A percentile compares a stretch with the other conserved stretches of the same genome.
phyloP scores from a whole-genome alignment of 768 basidiomycete species.

The Lentinula sp. region DNA sequence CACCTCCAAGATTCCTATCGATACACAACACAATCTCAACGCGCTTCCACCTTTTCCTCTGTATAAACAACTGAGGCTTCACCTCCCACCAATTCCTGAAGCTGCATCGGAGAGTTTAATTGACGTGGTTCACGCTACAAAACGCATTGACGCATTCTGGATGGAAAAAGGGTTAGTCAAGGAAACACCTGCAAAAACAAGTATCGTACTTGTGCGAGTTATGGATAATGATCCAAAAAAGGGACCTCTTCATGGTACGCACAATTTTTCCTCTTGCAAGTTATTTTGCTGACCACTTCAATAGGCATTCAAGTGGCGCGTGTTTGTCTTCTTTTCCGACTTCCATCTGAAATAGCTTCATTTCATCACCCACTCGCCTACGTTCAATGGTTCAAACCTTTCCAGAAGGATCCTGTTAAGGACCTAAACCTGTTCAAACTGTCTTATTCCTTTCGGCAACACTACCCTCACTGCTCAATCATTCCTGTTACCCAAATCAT shows the following conservation, averaged over 20 bases:
- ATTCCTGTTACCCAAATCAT: constrained; percentile 17
- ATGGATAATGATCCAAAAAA: neutral
- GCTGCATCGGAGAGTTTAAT: neutral
- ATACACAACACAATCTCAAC: too few relatives aligned
- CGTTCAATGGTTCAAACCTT: constrained; percentile 21
- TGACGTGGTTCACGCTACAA: neutral
- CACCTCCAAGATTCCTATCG: too few relatives aligned
- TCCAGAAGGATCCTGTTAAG: constrained; percentile 6
- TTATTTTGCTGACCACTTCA: neutral
- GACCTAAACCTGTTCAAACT: constrained; percentile 15
- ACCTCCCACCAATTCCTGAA: neutral
- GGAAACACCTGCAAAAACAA: neutral
- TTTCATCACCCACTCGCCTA: constrained; percentile 16
- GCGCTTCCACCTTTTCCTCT: neutral
- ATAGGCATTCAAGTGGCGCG: constrained; percentile 19
- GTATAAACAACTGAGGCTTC: neutral
- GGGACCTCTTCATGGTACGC: neutral
- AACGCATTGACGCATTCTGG: neutral
- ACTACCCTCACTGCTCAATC: constrained; percentile 11
- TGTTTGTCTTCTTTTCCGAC: constrained; percentile 19
- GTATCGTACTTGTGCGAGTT: neutral
- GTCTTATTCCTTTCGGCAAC: constrained; percentile 10
- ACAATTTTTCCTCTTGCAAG: neutral
- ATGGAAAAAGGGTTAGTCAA: neutral
- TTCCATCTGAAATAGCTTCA: constrained; percentile 11